Evolutionary conservation across 495 filamentous ascomycete species (phyloP).

Genomic region (Trichoderma asperelloides): DNA sequence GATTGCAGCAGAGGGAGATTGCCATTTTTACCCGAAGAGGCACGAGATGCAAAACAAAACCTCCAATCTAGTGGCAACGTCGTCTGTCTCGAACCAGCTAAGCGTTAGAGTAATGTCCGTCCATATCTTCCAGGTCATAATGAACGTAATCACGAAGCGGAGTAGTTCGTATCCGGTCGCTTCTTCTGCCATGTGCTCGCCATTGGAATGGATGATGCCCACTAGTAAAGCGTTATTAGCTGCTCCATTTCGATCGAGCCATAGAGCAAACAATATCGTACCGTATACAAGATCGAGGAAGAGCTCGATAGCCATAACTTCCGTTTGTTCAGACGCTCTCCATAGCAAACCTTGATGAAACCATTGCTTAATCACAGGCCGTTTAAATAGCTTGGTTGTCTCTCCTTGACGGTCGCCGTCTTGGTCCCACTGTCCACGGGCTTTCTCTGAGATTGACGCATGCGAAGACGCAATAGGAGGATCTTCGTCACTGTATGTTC

Average conservation of each 20-base stretch:
- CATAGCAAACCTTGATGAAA: slow-evolving; percentile 53
- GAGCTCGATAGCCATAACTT: slow-evolving; percentile 50
- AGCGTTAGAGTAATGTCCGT: slow-evolving; percentile 41
- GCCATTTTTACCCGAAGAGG: slow-evolving; percentile 33
- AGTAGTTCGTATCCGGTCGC: slow-evolving; percentile 40
- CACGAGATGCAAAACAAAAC: slow-evolving; percentile 47
- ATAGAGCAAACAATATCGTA: slow-evolving; percentile 11
- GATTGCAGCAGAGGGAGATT: background rate
- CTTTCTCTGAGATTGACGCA: background rate
- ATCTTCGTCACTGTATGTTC: slow-evolving; percentile 25
- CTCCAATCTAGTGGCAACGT: slow-evolving; percentile 43
- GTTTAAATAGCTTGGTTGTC: slow-evolving; percentile 44
- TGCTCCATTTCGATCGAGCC: background rate
- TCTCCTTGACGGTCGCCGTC: slow-evolving; percentile 30
- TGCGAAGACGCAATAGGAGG: background rate
- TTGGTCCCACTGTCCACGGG: slow-evolving; percentile 27
- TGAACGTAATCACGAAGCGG: slow-evolving; percentile 45
- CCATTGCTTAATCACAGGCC: slow-evolving; percentile 50
- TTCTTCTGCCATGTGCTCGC: slow-evolving; percentile 45
- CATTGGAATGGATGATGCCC: slow-evolving; percentile 52
- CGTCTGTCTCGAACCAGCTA: slow-evolving; percentile 51
- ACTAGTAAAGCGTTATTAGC: slow-evolving; percentile 31
- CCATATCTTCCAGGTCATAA: slow-evolving; percentile 54
- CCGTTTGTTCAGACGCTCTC: slow-evolving; percentile 41
- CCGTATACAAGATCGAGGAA: slow-evolving; percentile 41